Evolutionary conservation across 2,329 filamentous ascomycete species (phyloP).

Genomic region (Talaromyces sp.): DNA sequence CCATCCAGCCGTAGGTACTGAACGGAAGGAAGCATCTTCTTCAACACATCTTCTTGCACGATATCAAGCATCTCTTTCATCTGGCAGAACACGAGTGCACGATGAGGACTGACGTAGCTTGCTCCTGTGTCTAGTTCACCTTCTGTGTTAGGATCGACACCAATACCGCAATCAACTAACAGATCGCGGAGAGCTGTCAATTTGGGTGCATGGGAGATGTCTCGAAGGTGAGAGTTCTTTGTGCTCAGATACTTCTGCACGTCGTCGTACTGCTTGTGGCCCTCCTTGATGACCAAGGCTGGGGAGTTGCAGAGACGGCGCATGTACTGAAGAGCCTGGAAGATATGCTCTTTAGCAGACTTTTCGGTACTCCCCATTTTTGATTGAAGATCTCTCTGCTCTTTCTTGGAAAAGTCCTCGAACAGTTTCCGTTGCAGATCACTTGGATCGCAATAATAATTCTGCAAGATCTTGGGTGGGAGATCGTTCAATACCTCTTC

Average conservation of each 20-base stretch:
- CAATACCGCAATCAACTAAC: constrained; percentile 97
- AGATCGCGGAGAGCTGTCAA: constrained; percentile 84
- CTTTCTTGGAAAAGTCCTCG: constrained; percentile 92
- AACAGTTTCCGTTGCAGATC: constrained; percentile 93
- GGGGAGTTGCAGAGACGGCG: constrained; percentile 98
- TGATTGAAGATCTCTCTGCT: constrained; percentile 79
- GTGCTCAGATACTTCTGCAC: constrained; percentile 76
- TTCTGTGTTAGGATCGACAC: constrained; percentile 59
- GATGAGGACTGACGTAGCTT: constrained; percentile 89
- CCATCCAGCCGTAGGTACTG: constrained; percentile 94
- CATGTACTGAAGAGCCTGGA: constrained; percentile 99
- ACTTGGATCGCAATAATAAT: constrained; percentile 97
- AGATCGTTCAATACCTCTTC: constrained; percentile 96
- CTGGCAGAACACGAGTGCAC: constrained; percentile 95
- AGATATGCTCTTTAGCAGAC: constrained; percentile 95
- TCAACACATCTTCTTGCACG: constrained; percentile 90
- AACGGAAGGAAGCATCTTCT: constrained; percentile 84
- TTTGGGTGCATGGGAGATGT: constrained; percentile 86
- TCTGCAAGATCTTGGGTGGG: constrained; percentile 96
- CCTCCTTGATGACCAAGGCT: constrained; percentile 91
- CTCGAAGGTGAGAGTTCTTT: constrained; percentile 76
- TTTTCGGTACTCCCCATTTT: constrained; percentile 83
- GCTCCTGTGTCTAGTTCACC: constrained; percentile 56
- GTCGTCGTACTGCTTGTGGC: constrained; percentile 82
- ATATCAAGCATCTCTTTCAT: constrained; percentile 99